Evolutionary conservation across 331 rosid species (phyloP).

Genomic region (Pyrus hybrid): DNA sequence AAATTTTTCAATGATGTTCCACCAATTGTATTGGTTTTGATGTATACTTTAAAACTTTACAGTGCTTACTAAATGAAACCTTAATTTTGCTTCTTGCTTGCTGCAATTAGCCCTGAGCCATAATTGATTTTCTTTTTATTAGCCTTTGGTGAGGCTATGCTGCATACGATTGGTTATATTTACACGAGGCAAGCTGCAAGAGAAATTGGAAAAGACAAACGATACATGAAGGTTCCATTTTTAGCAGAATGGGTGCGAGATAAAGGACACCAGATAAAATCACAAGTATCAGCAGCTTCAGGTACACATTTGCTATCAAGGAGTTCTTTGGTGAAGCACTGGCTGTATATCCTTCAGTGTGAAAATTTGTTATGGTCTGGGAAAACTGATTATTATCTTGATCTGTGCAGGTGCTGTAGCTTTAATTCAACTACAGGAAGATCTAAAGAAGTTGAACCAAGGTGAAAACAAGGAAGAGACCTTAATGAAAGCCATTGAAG

Average conservation of each 20-base stretch:
- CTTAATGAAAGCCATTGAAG: conserved; percentile 61
- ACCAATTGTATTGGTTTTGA: not conserved
- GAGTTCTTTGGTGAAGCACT: conserved; percentile 6
- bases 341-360: not conserved
- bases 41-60: not conserved
- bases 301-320: conserved; percentile 35
- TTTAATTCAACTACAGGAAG: conserved; percentile 84
- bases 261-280: conserved; percentile 87
- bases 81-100: not conserved
- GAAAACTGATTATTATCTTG: conserved; percentile 4
- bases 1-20: too few species aligned
- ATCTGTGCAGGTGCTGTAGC: conserved; percentile 78
- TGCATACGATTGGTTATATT: conserved; percentile 92
- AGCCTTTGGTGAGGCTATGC: conserved; percentile 99
- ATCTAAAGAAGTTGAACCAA: conserved; percentile 55
- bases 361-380: conserved; percentile 5
- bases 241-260: conserved; percentile 96
- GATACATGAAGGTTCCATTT: conserved; percentile 82
- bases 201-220: conserved; percentile 76
- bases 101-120: not conserved
- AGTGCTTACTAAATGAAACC: not conserved
- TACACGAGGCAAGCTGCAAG: conserved; percentile 76
- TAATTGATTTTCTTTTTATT: conserved; percentile 13
- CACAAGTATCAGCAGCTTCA: conserved; percentile 96
- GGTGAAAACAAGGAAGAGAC: conserved; percentile 66